Base-by-base conservation (phyloP, 345 rosid species). In the Heritiera littoralis region DNA sequence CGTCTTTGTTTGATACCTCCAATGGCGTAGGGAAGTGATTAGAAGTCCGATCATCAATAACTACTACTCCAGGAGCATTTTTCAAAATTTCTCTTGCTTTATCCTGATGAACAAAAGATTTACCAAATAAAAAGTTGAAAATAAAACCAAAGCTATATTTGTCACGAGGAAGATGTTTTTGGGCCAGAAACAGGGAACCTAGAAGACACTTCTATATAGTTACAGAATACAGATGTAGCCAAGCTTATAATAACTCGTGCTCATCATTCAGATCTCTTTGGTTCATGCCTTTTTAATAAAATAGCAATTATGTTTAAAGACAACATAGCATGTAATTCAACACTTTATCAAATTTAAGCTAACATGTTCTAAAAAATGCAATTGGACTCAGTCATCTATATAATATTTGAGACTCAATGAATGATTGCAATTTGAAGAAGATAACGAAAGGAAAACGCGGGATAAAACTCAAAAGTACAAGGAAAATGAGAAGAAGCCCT, bases 21-120 rank as follows among this genome's bases (percentile, higher is more conserved):
- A 94, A 84, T 52, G 99, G 98, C 11, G 98, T 92, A 48, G 99
- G 99, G 87, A 96, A 94, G 78, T 84, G 89, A 84, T 96, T 96
- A 38, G 95, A 87, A 76, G 91, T 77, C 28, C 94, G 83, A 48
- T 96, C 93, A 82, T 96, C 98, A 51, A 92, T 92, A 60, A 96
- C 89, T 60, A 89, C 92, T 41, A 96, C 88, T 14, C 99, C 98
- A 13, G 92, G 88, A 52, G 99, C 92, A 83, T 83, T 89, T 84
- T 83, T 90, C 75, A 94, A 85, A 74, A 96, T 86, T 64, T 91
- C 91, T 86, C 89, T 90, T 38, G 98, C 99, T 40, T 88, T 88
- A 66, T 89, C 91, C 99, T 96, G 86, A n/a, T 58, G 5, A 23
- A 70, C 72, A 72, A n/a, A 23, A 43, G 8, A 71, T 30, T 45